These are phyloP conservation scores for Cyclocybe aegerita DNA, from an alignment of 768 basidiomycete genomes.

Conservation along the genomic window DNA sequence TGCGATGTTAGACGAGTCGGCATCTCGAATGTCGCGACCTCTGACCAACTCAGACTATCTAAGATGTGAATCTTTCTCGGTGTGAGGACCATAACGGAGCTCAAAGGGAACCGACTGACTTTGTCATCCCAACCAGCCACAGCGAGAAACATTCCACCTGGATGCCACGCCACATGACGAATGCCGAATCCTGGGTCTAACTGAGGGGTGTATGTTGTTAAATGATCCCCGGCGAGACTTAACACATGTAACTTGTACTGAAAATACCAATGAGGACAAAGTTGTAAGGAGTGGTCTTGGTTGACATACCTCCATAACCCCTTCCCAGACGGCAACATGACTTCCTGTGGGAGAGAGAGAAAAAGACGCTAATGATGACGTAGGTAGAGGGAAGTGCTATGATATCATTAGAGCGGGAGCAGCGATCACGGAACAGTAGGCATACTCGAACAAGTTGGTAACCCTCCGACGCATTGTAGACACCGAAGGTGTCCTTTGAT, in stretches of 20 bases:
- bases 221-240: conserved; percentile 60
- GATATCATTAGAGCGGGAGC: neutral
- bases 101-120: conserved; percentile 34
- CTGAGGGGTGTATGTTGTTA: conserved; percentile 68
- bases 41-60: conserved; percentile 74
- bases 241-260: conserved; percentile 80
- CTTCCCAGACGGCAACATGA: conserved; percentile 81
- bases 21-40: conserved; percentile 61
- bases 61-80: conserved; percentile 65
- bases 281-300: neutral
- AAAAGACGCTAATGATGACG: conserved; percentile 67
- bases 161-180: conserved; percentile 81
- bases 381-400: conserved; percentile 84
- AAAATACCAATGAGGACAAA: conserved; percentile 2
- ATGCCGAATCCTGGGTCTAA: conserved; percentile 86
- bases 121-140: conserved; percentile 90
- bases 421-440: conserved; percentile 4
- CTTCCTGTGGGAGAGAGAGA: conserved; percentile 77
- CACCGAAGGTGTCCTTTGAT: conserved; percentile 82
- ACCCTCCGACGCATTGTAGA: conserved; percentile 73
- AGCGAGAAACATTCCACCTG: conserved; percentile 77
- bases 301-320: conserved; percentile 68
- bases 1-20: conserved; percentile 53
- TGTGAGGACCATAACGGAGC: conserved; percentile 2
- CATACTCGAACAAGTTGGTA: conserved; percentile 75